These are phyloP conservation scores for Linnemannia zychae DNA, from an alignment of 192 early-diverging fungal genomes.

Conservation along the genomic window DNA sequence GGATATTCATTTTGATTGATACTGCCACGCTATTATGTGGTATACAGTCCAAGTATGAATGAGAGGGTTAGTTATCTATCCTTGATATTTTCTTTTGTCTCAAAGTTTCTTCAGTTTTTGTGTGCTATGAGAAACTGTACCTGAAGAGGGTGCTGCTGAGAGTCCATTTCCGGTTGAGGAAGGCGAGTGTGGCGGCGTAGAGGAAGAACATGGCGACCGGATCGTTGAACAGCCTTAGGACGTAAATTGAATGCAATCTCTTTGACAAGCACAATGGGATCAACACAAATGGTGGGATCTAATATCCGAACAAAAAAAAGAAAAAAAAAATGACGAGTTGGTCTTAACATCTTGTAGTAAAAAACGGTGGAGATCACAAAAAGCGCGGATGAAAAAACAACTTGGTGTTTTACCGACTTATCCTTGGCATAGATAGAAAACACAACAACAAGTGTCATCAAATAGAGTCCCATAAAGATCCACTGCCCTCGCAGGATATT, in stretches of 20 bases:
- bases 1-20: constrained; percentile 96
- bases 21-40: constrained; percentile 81
- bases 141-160: constrained; percentile 74
- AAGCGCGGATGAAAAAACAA: too few relatives aligned
- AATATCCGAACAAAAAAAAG: constrained; percentile 3
- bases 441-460: constrained; percentile 76
- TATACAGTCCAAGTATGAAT: not conserved
- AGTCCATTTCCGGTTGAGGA: constrained; percentile 67
- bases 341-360: not conserved
- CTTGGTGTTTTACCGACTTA: constrained; percentile 55
- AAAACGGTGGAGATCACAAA: not conserved
- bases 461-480: constrained; percentile 84
- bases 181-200: constrained; percentile 75
- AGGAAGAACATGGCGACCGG: constrained; percentile 89
- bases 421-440: constrained; percentile 75
- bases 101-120: too few relatives aligned
- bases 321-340: constrained; percentile 2
- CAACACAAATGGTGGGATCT: constrained; percentile 78
- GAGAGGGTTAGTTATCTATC: too few relatives aligned
- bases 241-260: constrained; percentile 94
- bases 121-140: constrained; percentile 49
- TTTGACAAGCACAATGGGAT: constrained; percentile 78
- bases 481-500: constrained; percentile 84
- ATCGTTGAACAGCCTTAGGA: constrained; percentile 95
- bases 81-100: too few relatives aligned